Base-by-base conservation (phyloP, 2,329 filamentous ascomycete species). In the Amesomyces nigricolor region DNA sequence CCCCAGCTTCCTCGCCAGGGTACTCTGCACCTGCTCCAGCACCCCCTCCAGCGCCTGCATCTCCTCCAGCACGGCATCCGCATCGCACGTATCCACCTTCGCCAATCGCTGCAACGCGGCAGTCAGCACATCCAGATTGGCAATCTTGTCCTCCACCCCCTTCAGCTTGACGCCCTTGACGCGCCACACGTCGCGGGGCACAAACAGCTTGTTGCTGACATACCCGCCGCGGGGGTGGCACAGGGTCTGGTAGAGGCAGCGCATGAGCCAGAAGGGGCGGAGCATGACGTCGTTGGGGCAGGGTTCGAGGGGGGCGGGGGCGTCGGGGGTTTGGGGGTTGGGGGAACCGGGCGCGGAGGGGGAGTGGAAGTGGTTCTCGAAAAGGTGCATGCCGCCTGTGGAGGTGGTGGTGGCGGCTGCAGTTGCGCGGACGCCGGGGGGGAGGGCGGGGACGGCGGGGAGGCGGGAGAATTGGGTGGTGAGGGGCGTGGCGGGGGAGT, bases 251-350 rank as follows among this genome's bases (percentile, higher is more conserved):
- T 94, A 95, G 26, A 99, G 78, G 59, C 88, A 91, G 53, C 94
- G 85, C 89, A 99, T 96, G 44, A 99, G 78, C 94, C 94, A 99
- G 71, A 96, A 99, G 2, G 94, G 95, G 17, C 94, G 85, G n/a
- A 97, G 78, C 65, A 96, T 79, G 57, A 87, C 86, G 40, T 95
- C 90, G 37, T 87, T 89, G 1, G 94, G 94, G 68, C 95, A 99
- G 3, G 94, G 88, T 67, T 99, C 94, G 5, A 99, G 78, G 0
- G 90, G 83, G 19, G 86, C 79, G 11, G 91, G 91, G 1, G 84
- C 81, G 61, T 90, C 85, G 0, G 75, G 66, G 11, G 77, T 75
- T n/a, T 80, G 69, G 3, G 79, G 75, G 54, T 86, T 85, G 2
- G 86, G 82, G n/a, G 83, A 85, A 2, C 83, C 84, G 0, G 87